Base-by-base conservation (phyloP, 768 basidiomycete species). In the Tylopilus rubrobrunneus region DNA sequence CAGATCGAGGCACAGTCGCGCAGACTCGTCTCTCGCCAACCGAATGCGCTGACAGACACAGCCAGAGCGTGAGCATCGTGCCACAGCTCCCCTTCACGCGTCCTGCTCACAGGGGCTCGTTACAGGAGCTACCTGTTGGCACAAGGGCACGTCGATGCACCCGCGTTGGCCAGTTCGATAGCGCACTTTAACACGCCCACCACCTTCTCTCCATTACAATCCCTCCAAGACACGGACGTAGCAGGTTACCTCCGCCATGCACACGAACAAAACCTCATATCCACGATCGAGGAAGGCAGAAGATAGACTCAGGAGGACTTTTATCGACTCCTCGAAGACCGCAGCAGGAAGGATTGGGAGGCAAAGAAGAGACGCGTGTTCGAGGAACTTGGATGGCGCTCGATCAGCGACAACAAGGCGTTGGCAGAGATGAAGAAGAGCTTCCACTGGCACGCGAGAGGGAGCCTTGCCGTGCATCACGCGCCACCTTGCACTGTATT, bases 1-100 rank as follows among this genome's bases (percentile, higher is more conserved):
- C 92, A 98, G 74, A 89, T 99, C 57, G 96, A 98, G 69, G 85
- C 88, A 0, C 92, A 96, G 73, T 94, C 92, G 2, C 81, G 93
- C 19, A 79, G 87, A 40, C 84, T 98, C 25, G 85, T 89, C 5
- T 83, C 88, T 23, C 80, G 85, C 41, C 86, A 88, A 63, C 80
- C 82, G 6, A 80, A 77, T 28, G 70, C 80, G 19, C 76, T 86
- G 1, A 77, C 76, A 39, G 89, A 90, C 69, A 73, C 80, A 8
- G 85, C 85, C 65, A 81, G 85, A 77, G 89, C 86, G 89, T 89
- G 69, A 56, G 87, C 71, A 14, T 51, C 14, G 15, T 50, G 45
- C 51, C 46, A 39, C 52, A 39, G 58, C 15, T 51, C 17, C 42
- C 29, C 42, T 49, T 39, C 54, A 17, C 55, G 17, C 56, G 45